These are phyloP conservation scores for Closterium sp. DNA, from an alignment of 139 green algal species.

Conservation along the genomic window DNA sequence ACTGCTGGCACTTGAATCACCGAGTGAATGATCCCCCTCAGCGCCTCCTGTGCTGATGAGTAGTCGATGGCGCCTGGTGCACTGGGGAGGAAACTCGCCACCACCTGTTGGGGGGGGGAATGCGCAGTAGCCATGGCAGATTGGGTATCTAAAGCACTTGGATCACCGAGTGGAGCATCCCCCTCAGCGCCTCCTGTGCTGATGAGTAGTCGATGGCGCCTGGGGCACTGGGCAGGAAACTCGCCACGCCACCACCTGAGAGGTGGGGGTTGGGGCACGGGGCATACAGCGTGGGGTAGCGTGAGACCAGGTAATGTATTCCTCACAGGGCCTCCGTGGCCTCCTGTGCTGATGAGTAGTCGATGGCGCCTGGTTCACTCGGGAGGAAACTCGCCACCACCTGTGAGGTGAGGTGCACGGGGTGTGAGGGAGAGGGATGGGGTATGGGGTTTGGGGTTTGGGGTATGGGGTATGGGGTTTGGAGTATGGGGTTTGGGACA, in stretches of 20 bases:
- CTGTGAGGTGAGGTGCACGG: no score
- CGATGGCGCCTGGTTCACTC: background rate
- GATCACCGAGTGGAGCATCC: background rate
- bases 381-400: conserved; percentile 39
- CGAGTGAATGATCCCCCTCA: conserved; percentile 31
- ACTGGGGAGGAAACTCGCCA: conserved; percentile 34
- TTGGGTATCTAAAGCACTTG: no score
- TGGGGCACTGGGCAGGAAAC: conserved; percentile 22
- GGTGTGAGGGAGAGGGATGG: no score
- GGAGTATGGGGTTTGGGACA: no score
- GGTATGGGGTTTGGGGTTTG: no score
- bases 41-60: conserved; percentile 38
- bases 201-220: conserved; percentile 21
- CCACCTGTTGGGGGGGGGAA: conserved; percentile 6
- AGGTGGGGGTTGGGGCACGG: no score
- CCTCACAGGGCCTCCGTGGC: conserved; percentile 14
- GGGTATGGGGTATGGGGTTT: no score
- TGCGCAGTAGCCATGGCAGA: no score
- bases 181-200: conserved; percentile 35
- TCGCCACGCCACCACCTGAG: conserved; percentile 35
- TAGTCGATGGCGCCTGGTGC: background rate
- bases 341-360: conserved; percentile 42
- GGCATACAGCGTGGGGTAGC: no score
- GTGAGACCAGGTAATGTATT: no score
- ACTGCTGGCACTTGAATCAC: conserved; percentile 41